Base-by-base conservation (phyloP, 495 filamentous ascomycete genomes). In the Penicillium manginii region DNA sequence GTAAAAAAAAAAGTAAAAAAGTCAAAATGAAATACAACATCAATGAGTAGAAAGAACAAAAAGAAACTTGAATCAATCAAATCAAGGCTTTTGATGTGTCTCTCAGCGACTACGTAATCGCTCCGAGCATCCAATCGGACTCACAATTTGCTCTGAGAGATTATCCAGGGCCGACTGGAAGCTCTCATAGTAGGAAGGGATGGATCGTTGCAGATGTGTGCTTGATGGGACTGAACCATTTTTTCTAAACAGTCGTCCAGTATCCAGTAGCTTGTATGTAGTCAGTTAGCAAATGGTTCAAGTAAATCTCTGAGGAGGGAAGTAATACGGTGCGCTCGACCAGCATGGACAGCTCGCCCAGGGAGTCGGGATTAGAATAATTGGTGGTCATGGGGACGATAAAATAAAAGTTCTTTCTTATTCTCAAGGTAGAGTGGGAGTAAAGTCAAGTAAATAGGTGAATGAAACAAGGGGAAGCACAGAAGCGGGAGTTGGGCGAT, bases 81-180 rank as follows among this genome's bases (percentile, higher is more conserved):
- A 15, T 40, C 37, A 15, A 40, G 6, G 15, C 40, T 19, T 43
- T 19, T 17, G n/a, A n/a, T 12, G 12, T n/a, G 35, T 37, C 35
- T 43, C 39, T 42, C 17, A 22, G 15, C 45, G 19, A 40, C 15
- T 32, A n/a, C 31, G 32, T 26, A 52, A 43, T 33, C 35, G 33
- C n/a, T 26, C 43, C 29, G 39, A 31, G 35, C 12, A 55, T 57
- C 33, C 48, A 45, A 40, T 48, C 26, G 26, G 8, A 76, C 81
- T 45, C 70, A 83, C 81, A 63, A 84, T 84, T 55, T 83, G 75
- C 35, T 80, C 73, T 31, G 80, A 80, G 26, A 83, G 69, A 26
- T 75, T 73, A 64, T 84, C 81, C 48, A 84, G 60, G 7, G 81
- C 79, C 42, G 66, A 63, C 61, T 82, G 79, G 47, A 80, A 83